Conservation (phyloP, 2,329 filamentous ascomycete species). For the Raffaelea deltoideospora region DNA sequence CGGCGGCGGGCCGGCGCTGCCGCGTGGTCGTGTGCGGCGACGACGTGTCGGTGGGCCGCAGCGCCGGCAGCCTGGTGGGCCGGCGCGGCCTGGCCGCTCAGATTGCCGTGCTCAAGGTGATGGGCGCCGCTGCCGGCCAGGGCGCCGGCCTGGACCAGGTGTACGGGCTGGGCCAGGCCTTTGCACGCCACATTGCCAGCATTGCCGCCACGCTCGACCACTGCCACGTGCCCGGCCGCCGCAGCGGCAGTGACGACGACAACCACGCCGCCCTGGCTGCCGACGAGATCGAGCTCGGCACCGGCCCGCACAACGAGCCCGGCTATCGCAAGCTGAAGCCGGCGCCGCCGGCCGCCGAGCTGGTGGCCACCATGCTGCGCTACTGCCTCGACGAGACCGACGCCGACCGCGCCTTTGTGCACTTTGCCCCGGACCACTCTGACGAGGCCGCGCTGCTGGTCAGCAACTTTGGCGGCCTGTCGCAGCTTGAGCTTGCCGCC, state of each 20-base stretch:
- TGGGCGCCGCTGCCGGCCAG: conserved; percentile 33
- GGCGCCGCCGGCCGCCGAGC: conserved; percentile 28
- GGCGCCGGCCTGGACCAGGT: conserved; percentile 33
- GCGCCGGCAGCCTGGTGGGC: conserved; percentile 41
- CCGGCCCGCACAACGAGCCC: conserved; percentile 53
- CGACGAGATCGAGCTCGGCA: conserved; percentile 46
- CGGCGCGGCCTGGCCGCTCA: conserved; percentile 47
- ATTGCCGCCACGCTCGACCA: conserved; percentile 44
- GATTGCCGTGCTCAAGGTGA: conserved; percentile 41
- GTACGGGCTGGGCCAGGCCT: conserved; percentile 32
- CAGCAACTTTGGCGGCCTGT: conserved; percentile 46
- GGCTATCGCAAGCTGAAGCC: conserved; percentile 42
- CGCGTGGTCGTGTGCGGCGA: conserved; percentile 47
- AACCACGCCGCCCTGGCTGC: conserved; percentile 31
- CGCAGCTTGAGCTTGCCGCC: conserved; percentile 39
- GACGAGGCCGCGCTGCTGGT: conserved; percentile 38
- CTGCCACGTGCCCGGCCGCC: conserved; percentile 41
- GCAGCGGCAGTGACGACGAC: too few relatives aligned
- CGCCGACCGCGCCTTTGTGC: conserved; percentile 31
- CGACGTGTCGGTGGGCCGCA: conserved; percentile 47
- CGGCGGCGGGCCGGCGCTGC: conserved; percentile 36
- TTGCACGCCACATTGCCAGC: conserved; percentile 37
- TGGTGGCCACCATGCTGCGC: conserved; percentile 41
- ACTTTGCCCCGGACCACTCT: conserved; percentile 24
- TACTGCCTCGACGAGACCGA: conserved; percentile 44